phyloP scores from a whole-genome alignment of 805 yeast species.

The Kluyveromyces aestuarii region DNA sequence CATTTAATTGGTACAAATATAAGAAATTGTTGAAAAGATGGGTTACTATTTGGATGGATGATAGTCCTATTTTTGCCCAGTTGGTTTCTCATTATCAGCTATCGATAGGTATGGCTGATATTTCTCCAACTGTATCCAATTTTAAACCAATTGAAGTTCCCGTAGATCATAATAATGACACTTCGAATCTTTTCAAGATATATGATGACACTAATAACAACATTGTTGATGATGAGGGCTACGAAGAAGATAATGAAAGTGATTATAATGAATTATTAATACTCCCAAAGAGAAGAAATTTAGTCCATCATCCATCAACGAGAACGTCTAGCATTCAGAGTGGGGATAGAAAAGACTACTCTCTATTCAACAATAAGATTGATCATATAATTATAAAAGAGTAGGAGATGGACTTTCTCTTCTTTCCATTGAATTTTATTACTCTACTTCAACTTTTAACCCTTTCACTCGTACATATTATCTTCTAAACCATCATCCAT shows the following conservation, averaged over 20 bases:
- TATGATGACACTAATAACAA: conserved; percentile 1
- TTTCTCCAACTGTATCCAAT: conserved; percentile 6
- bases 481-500: no score
- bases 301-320: conserved; percentile 1
- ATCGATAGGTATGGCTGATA: conserved; percentile 15
- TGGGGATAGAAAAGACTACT: neutral
- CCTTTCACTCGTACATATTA: no score
- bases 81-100: conserved; percentile 1
- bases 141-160: conserved; percentile 14
- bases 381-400: conserved; percentile 2
- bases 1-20: conserved; percentile 1
- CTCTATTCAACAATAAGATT: conserved; percentile 2
- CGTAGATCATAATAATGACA: conserved; percentile 2
- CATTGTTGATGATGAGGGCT: conserved; percentile 1
- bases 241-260: conserved; percentile 3
- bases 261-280: conserved; percentile 2
- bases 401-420: neutral
- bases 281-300: neutral
- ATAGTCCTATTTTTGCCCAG: neutral
- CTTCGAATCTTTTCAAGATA: neutral
- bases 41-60: conserved; percentile 4
- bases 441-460: no score
- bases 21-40: conserved; percentile 3
- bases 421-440: neutral
- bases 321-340: neutral